Evolutionary conservation across 306 rosid genomes (phyloP), one percentile per base, ranked within the genome.

Genomic region (Elaeagnus macrophylla): DNA sequence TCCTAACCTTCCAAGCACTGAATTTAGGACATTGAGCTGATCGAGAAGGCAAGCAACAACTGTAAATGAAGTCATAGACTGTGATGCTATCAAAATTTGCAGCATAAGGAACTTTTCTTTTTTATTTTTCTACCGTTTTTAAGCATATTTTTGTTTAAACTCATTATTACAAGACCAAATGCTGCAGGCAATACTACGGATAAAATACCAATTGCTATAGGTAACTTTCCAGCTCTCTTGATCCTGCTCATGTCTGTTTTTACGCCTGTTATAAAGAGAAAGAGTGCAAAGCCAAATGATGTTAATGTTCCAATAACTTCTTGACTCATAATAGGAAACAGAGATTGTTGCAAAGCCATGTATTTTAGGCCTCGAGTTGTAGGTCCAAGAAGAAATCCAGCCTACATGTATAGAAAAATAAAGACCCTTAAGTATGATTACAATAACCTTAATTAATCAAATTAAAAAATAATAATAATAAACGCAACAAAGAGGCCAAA

Each of bases 261-360:
- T 7, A 88, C 90, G 3, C 94, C 91, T 6, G 67, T 74, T 45
- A 77, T 71, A 71, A 88, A 88, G 9, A 76, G 17, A 18, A 81
- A 88, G 7, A 84, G 39, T 41, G 78, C 42, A 77, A 73, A 84
- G 5, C 94, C 87, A 43, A 79, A 68, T 43, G 69, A 41, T 5
- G 85, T 43, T 6, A 82, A 2, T 51, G 75, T 11, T 6, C 84
- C 80, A 7, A 82, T 37, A 40, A 60, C 56, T 37, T 68, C 81
- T n/a, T 88, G 88, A 13, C 78, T 69, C n/a, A 14, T 45, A n/a
- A 42, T 18, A 37, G 38, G 51, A 62, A 87, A 79, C 8, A 83
- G 32, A 4, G 0, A 11, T 69, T n/a, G 43, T 48, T 38, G 13
- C n/a, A 50, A 25, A 10, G 13, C 18, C 49, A 6, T 20, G 25